Evolutionary conservation across 805 yeast species (phyloP), one percentile per base, ranked within the genome.

Genomic region (Candida stauntonica): DNA sequence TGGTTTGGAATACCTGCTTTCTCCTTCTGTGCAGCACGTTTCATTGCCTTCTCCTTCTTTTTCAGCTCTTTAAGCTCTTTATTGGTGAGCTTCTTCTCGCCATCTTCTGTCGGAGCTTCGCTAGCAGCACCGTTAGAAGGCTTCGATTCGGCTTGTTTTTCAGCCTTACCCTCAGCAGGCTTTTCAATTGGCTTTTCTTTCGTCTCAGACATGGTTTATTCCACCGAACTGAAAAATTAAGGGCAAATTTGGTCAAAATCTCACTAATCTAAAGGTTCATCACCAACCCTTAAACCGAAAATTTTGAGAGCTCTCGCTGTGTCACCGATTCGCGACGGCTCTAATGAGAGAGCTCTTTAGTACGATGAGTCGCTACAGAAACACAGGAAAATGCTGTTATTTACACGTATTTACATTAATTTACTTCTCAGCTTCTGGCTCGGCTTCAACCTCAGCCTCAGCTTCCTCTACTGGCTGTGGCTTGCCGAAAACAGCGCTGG

Each of bases 21-120:
- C 48, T 74, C 84, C 56, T 86, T 88, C 47, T 80, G 77, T 3
- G 96, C 95, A 3, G 96, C 93, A 58, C 98, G 73, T 59, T 86
- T 86, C 28, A 93, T 95, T 12, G 93, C 93, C 64, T 91, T 89
- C 55, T 88, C 95, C 52, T 77, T 77, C 68, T 88, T 89, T 59
- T 87, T 86, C 59, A 80, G 66, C 52, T 86, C 96, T 60, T 89
- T 89, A 45, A 86, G 68, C 60, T 89, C 95, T 52, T 87, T 88
- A 48, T 86, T 86, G 8, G 85, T 63, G 31, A 81, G 59, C 39
- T 64, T 62, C 43, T 58, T 58, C 23, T 54, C 57, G 17, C 42
- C 58, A 13, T 38, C 44, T 11, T 23, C 27, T 7, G 36, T 33
- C 9, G 29, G 17, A 9, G 29, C 36, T 15, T 35, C 26, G 16